These are phyloP conservation scores for Starmerella cellae DNA, from an alignment of 805 yeast species.

Conservation along the genomic window DNA sequence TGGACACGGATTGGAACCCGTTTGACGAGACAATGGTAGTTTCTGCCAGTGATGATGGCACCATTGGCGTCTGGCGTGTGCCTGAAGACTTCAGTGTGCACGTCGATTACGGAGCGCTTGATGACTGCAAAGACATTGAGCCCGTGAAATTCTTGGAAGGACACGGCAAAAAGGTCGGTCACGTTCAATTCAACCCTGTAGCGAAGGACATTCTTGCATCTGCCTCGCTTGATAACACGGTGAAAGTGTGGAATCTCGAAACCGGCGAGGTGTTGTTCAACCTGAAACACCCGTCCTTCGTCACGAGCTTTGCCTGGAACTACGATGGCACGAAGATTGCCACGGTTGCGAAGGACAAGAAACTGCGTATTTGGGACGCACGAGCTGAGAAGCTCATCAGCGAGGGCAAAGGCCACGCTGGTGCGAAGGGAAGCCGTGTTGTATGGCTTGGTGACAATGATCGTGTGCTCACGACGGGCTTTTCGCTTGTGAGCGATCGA, in stretches of 20 bases:
- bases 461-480: constrained; percentile 85
- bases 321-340: constrained; percentile 79
- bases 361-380: constrained; percentile 82
- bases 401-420: constrained; percentile 83
- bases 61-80: constrained; percentile 75
- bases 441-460: constrained; percentile 82
- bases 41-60: constrained; percentile 71
- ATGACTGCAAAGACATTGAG: constrained; percentile 49
- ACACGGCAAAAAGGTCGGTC: constrained; percentile 92
- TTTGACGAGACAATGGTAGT: constrained; percentile 63
- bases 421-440: constrained; percentile 81
- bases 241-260: constrained; percentile 80
- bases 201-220: constrained; percentile 81
- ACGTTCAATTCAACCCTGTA: constrained; percentile 75
- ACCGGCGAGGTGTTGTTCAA: constrained; percentile 59
- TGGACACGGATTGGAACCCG: constrained; percentile 93
- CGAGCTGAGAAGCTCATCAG: constrained; percentile 58
- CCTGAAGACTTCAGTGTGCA: constrained; percentile 71
- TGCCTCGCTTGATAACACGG: constrained; percentile 78
- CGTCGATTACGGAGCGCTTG: constrained; percentile 32
- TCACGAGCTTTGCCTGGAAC: constrained; percentile 85
- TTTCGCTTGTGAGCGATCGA: constrained; percentile 82
- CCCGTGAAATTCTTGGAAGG: constrained; percentile 66
- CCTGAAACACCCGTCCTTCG: constrained; percentile 75
- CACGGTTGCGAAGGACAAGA: constrained; percentile 83